These are phyloP conservation scores for Bassia scoparia DNA, from an alignment of 148 eudicot genomes.

Conservation along the genomic window DNA sequence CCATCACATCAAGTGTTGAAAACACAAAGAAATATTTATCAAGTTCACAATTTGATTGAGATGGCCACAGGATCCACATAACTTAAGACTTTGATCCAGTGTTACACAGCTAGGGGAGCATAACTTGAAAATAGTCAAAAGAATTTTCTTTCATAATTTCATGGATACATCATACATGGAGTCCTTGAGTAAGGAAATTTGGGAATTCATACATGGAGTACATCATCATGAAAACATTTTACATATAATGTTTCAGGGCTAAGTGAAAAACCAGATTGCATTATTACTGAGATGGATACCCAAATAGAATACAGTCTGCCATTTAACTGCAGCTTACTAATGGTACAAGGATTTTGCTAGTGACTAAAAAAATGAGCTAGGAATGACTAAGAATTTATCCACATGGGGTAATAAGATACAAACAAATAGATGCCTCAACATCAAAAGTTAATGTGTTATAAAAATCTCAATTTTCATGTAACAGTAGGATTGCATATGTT, in stretches of 20 bases:
- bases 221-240: not conserved
- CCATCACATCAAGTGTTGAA: not conserved
- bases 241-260: not conserved
- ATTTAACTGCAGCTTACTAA: not conserved
- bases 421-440: not conserved
- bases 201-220: not conserved
- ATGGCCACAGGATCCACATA: not conserved
- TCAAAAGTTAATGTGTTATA: not conserved
- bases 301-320: not conserved
- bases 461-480: not conserved
- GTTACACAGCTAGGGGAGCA: slow-evolving; percentile 9
- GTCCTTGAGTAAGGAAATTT: not conserved
- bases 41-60: not conserved
- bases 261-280: not conserved
- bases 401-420: not conserved
- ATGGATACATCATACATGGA: not conserved
- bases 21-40: not conserved
- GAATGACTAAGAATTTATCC: not conserved
- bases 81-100: not conserved
- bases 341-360: not conserved
- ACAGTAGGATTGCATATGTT: not conserved
- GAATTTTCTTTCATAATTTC: not conserved
- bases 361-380: not conserved
- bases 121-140: not conserved
- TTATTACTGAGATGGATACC: not conserved